Percentiles rank a stretch among this genome's conserved stretches.
Conservation (phyloP, 768 basidiomycete genomes). For the Hypholoma fasciculare region DNA sequence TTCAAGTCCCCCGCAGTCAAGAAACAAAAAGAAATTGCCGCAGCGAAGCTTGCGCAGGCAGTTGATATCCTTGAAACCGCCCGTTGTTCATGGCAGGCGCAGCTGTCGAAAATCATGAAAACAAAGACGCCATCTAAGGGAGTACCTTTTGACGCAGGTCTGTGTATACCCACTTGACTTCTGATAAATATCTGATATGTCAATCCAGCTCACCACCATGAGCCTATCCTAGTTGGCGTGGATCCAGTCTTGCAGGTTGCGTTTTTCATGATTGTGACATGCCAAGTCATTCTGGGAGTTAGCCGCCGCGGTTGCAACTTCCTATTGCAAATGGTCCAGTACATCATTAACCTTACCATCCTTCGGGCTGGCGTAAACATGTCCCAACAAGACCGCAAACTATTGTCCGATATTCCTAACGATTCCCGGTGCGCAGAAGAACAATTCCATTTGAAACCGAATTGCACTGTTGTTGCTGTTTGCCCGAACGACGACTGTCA, state of each 20-base stretch:
- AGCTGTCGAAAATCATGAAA: background rate
- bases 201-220: conserved; percentile 1
- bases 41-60: background rate
- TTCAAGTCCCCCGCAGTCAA: background rate
- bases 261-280: conserved; percentile 7
- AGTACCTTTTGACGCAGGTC: background rate
- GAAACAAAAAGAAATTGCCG: background rate
- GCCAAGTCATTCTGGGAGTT: conserved; percentile 5
- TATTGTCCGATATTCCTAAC: background rate
- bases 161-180: background rate
- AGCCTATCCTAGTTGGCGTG: background rate
- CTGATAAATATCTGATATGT: background rate
- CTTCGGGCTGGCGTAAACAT: background rate
- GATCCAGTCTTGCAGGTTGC: conserved; percentile 7
- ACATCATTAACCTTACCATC: conserved; percentile 9
- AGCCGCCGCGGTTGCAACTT: conserved; percentile 9
- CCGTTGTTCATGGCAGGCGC: background rate
- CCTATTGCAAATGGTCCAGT: conserved; percentile 8
- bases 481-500: conserved; percentile 10
- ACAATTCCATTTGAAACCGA: conserved; percentile 1
- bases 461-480: conserved; percentile 4
- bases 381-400: background rate
- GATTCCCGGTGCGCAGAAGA: conserved; percentile 2
- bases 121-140: background rate
- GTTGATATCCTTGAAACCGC: background rate